Evolutionary conservation across 2,329 filamentous ascomycete genomes (phyloP).

Genomic region (Colletotrichum euphorbiae): DNA sequence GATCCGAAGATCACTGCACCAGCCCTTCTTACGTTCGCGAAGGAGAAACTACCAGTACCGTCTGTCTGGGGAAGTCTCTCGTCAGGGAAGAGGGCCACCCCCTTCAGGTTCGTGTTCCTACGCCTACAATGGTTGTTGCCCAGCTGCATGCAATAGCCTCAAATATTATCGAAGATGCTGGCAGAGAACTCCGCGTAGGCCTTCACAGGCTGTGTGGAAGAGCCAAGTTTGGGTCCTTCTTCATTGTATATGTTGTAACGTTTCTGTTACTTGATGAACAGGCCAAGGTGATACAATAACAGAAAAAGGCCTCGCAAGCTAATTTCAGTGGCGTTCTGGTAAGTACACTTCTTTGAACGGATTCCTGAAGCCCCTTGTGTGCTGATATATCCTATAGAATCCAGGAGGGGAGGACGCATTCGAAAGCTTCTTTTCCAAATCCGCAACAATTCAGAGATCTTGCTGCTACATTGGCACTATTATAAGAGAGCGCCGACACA

Average conservation of each 20-base stretch:
- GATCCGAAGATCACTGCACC: slow-evolving; percentile 45
- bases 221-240: slow-evolving; percentile 43
- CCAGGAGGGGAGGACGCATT: neutral
- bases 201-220: slow-evolving; percentile 47
- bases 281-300: neutral
- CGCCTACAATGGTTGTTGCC: slow-evolving; percentile 58
- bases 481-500: slow-evolving; percentile 44
- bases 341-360: neutral
- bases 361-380: no score
- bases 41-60: slow-evolving; percentile 55
- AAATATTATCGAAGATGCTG: slow-evolving; percentile 50
- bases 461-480: slow-evolving; percentile 64
- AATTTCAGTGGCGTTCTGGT: slow-evolving; percentile 4
- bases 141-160: slow-evolving; percentile 58
- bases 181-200: slow-evolving; percentile 48
- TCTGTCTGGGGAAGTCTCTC: slow-evolving; percentile 43
- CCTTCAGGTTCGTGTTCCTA: slow-evolving; percentile 51
- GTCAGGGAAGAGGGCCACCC: slow-evolving; percentile 51
- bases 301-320: neutral
- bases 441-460: slow-evolving; percentile 58
- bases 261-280: slow-evolving; percentile 55
- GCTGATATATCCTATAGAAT: neutral
- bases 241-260: slow-evolving; percentile 52
- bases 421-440: slow-evolving; percentile 40
- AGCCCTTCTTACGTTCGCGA: slow-evolving; percentile 55